Conservation (phyloP, 768 basidiomycete species). For the Chalciporus pseudorubinellus region DNA sequence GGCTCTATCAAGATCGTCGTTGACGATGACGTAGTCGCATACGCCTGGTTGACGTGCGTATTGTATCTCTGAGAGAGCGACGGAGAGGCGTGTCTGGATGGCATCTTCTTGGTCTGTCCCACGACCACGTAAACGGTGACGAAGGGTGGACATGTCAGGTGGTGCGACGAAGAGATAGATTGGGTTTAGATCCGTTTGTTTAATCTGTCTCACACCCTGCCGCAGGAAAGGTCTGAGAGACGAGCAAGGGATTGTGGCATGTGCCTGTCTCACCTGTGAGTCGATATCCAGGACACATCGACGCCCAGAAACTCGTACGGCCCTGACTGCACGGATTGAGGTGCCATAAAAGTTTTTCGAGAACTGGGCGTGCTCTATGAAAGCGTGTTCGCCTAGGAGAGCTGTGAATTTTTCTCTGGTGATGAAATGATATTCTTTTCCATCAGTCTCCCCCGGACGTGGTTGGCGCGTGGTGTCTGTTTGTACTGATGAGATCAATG, state of each 20-base stretch:
- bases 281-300: conserved; percentile 96
- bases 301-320: conserved; percentile 63
- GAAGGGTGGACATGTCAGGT: conserved; percentile 71
- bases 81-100: conserved; percentile 70
- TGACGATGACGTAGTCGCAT: conserved; percentile 85
- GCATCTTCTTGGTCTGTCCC: conserved; percentile 82
- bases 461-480: conserved; percentile 88
- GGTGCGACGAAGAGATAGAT: conserved; percentile 92
- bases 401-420: conserved; percentile 64
- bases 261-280: conserved; percentile 73
- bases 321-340: conserved; percentile 70
- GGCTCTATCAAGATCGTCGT: conserved; percentile 84
- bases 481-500: not conserved
- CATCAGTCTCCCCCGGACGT: conserved; percentile 77
- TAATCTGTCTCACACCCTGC: conserved; percentile 91
- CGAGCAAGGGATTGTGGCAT: not conserved
- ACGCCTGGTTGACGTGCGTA: conserved; percentile 74
- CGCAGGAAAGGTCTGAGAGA: not conserved
- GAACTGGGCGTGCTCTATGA: conserved; percentile 95
- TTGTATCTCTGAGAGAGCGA: conserved; percentile 76
- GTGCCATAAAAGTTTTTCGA: conserved; percentile 94
- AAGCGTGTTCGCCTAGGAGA: conserved; percentile 67
- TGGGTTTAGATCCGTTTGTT: conserved; percentile 75
- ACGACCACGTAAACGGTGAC: conserved; percentile 66
- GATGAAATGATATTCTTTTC: conserved; percentile 87